Percentiles rank a stretch among this genome's conserved stretches.
Evolutionary conservation across 306 rosid species (phyloP).

Genomic region (Notholithocarpus densiflorus): DNA sequence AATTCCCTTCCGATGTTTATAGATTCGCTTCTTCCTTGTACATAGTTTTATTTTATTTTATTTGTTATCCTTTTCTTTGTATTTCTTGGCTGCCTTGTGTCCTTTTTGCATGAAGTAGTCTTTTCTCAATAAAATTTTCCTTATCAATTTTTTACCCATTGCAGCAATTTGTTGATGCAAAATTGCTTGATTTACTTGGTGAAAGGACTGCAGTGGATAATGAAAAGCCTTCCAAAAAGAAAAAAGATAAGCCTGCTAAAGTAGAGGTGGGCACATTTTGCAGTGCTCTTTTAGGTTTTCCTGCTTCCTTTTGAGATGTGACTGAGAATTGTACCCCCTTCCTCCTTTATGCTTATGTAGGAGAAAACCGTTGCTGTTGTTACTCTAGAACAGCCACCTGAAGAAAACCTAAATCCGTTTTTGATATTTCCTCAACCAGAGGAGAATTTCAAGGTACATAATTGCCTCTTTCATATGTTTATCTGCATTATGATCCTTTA

Average conservation of each 20-base stretch:
- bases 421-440: conserved; percentile 75
- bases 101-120: no score
- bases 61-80: no score
- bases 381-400: conserved; percentile 61
- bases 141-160: not conserved
- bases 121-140: no score
- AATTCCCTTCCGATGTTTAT: no score
- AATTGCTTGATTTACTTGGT: conserved; percentile 74
- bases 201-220: conserved; percentile 88
- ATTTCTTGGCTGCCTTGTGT: not conserved
- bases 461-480: conserved; percentile 7
- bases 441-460: conserved; percentile 74
- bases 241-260: conserved; percentile 92
- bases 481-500: not conserved
- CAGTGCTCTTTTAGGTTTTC: conserved; percentile 3
- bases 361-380: conserved; percentile 50
- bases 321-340: conserved; percentile 3
- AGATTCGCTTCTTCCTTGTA: no score
- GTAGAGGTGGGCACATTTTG: conserved; percentile 52
- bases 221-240: conserved; percentile 75
- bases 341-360: conserved; percentile 33
- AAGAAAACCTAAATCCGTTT: conserved; percentile 86
- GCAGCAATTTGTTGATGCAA: conserved; percentile 72
- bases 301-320: conserved; percentile 6
- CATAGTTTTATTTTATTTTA: no score